Conservation (phyloP, 495 filamentous ascomycete species). For the Neurospora sp. region DNA sequence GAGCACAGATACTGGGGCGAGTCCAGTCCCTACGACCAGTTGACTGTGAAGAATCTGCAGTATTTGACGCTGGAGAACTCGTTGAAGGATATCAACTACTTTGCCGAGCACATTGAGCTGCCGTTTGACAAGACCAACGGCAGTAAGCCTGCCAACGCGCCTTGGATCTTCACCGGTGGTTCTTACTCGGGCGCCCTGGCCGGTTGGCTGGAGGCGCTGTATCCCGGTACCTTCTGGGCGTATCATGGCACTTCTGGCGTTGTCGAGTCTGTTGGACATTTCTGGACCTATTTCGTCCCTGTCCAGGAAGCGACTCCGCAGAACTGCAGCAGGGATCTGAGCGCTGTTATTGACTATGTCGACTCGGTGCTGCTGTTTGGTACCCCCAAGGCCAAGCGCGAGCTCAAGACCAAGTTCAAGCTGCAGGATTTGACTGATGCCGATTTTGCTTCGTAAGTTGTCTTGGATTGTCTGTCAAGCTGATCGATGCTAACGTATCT, state of each 20-base stretch:
- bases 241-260: slow-evolving; percentile 54
- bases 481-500: neutral
- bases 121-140: slow-evolving; percentile 45
- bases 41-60: slow-evolving; percentile 48
- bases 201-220: slow-evolving; percentile 48
- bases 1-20: slow-evolving; percentile 56
- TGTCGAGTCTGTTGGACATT: slow-evolving; percentile 53
- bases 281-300: slow-evolving; percentile 59
- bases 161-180: slow-evolving; percentile 55
- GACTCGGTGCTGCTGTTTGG: slow-evolving; percentile 38
- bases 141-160: slow-evolving; percentile 44
- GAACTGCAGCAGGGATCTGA: slow-evolving; percentile 54
- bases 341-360: slow-evolving; percentile 45
- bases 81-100: slow-evolving; percentile 51
- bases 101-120: slow-evolving; percentile 47
- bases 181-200: slow-evolving; percentile 56
- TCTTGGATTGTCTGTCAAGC: neutral
- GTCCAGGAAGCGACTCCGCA: slow-evolving; percentile 49
- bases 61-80: slow-evolving; percentile 54
- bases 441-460: slow-evolving; percentile 46
- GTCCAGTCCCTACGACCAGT: slow-evolving; percentile 46
- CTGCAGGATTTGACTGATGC: slow-evolving; percentile 42
- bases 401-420: slow-evolving; percentile 49
- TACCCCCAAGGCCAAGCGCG: slow-evolving; percentile 30
- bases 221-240: slow-evolving; percentile 58